Conservation (phyloP, 2,329 filamentous ascomycete species). For the Aspergillus sp. region DNA sequence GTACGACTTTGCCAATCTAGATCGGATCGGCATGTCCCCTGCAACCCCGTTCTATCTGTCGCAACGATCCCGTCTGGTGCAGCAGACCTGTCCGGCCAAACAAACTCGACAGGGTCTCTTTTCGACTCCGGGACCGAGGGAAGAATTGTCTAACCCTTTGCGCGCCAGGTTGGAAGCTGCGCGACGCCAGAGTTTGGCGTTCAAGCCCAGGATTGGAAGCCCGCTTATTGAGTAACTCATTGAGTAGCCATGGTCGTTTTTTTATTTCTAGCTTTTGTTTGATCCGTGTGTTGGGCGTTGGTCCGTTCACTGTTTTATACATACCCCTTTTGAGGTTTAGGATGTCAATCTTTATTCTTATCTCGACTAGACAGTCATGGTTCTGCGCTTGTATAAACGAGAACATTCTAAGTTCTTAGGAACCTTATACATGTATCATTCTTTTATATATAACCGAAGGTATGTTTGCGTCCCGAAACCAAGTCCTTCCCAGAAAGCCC, state of each 20-base stretch:
- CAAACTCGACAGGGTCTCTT: slow-evolving; percentile 46
- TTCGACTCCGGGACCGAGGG: slow-evolving; percentile 22
- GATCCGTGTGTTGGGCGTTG: neutral
- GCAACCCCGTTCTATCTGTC: slow-evolving; percentile 48
- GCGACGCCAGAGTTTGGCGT: slow-evolving; percentile 73
- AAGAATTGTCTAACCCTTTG: slow-evolving; percentile 42
- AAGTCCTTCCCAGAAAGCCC: neutral
- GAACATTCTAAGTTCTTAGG: too few relatives aligned
- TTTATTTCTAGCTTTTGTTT: neutral
- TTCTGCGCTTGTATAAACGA: too few relatives aligned
- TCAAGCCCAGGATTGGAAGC: slow-evolving; percentile 72
- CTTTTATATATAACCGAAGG: too few relatives aligned
- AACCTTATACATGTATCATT: too few relatives aligned
- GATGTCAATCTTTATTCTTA: too few relatives aligned
- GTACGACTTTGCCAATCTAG: slow-evolving; percentile 34
- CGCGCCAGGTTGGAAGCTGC: slow-evolving; percentile 67
- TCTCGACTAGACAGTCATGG: too few relatives aligned
- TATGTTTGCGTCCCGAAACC: neutral
- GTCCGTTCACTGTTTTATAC: too few relatives aligned
- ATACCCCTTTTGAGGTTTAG: too few relatives aligned
- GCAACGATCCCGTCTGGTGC: slow-evolving; percentile 44
- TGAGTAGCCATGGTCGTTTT: neutral
- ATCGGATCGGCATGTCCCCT: slow-evolving; percentile 43
- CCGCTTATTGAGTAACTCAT: slow-evolving; percentile 56
- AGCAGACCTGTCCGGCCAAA: slow-evolving; percentile 57